Evolutionary conservation across 495 filamentous ascomycete genomes (phyloP), one percentile per base, ranked within the genome.

Genomic region (Podospora didyma): DNA sequence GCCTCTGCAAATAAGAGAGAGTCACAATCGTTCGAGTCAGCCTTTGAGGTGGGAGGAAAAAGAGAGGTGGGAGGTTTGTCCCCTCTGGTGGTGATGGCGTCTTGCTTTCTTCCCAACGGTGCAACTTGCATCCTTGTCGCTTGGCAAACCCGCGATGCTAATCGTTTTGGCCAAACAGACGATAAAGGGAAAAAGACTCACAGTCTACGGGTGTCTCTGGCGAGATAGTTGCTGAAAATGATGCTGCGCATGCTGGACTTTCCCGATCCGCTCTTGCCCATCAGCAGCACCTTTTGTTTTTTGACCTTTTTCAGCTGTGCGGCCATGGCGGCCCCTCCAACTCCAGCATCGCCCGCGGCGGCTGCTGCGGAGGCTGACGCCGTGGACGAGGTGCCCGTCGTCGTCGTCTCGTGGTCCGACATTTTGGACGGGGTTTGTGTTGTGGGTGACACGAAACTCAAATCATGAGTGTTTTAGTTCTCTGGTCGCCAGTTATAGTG

Each of bases 211-310:
- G 96, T 96, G 77, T 98, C 95, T 65, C 93, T 93, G 37, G 95
- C 94, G 49, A 97, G 88, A 62, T 96, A 97, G 72, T 98, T 97
- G 75, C 87, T 92, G 74, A 98, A 98, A 63, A 98, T 95, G 63
- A 98, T 97, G 54, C 87, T 92, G 51, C 95, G 83, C 94, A 98
- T 98, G 48, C 91, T 96, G 28, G 92, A 96, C 71, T 98, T 98
- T n/a, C 94, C 94, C n/a, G 93, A 96, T 56, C 94, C 94, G 59
- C 88, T 92, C 76, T 97, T 97, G 59, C 94, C 94, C 93, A 83
- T 83, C 49, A 83, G 70, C 7, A 83, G 70, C 23, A 83, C 79
- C 69, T 83, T 83, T 67, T 83, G 81, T 73, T 82, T 83, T 74
- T 83, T 83, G 20, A 80, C 76, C 58, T 83, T 83, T 59, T 77